A percentile compares a stretch with the other conserved stretches of the same genome.
phyloP scores from a whole-genome alignment of 2,329 filamentous ascomycete species.

The Aspergillus sp. region DNA sequence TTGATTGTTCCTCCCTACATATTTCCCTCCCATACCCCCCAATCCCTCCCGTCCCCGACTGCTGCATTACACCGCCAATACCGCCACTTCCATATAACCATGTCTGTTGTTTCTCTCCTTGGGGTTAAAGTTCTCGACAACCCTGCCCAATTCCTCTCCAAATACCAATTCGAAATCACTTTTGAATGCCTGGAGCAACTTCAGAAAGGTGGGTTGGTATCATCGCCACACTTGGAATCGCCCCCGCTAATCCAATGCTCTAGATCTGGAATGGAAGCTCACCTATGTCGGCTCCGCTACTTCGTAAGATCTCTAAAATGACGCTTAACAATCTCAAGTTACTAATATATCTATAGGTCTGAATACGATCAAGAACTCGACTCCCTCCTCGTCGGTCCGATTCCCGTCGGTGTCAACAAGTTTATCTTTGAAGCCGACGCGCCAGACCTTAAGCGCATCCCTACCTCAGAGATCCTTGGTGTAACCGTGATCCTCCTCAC shows the following conservation, averaged over 20 bases:
- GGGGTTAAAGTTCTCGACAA: conserved; percentile 97
- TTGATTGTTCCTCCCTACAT: conserved; percentile 4
- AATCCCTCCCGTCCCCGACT: background rate
- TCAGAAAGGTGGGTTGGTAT: conserved; percentile 69
- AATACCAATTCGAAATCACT: conserved; percentile 97
- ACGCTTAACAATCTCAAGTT: conserved; percentile 2
- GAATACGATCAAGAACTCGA: conserved; percentile 99
- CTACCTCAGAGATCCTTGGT: conserved; percentile 90
- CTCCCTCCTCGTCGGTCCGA: conserved; percentile 92
- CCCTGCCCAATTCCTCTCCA: conserved; percentile 86
- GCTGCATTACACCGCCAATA: conserved; percentile 8
- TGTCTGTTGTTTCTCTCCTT: conserved; percentile 95
- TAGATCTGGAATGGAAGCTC: conserved; percentile 98
- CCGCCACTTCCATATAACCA: conserved; percentile 46
- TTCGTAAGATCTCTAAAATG: conserved; percentile 61
- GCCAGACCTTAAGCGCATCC: conserved; percentile 86
- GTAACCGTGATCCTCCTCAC: conserved; percentile 96
- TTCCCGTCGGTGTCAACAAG: conserved; percentile 96
- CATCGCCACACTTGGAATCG: background rate
- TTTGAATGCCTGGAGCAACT: conserved; percentile 96
- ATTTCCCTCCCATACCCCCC: background rate
- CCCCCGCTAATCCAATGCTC: conserved; percentile 17
- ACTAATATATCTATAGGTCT: conserved; percentile 57
- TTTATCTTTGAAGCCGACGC: conserved; percentile 96
- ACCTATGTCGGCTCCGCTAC: conserved; percentile 98